These are phyloP conservation scores for Neodidymelliopsis sp. DNA, from an alignment of 2,329 filamentous ascomycete genomes.

Conservation along the genomic window DNA sequence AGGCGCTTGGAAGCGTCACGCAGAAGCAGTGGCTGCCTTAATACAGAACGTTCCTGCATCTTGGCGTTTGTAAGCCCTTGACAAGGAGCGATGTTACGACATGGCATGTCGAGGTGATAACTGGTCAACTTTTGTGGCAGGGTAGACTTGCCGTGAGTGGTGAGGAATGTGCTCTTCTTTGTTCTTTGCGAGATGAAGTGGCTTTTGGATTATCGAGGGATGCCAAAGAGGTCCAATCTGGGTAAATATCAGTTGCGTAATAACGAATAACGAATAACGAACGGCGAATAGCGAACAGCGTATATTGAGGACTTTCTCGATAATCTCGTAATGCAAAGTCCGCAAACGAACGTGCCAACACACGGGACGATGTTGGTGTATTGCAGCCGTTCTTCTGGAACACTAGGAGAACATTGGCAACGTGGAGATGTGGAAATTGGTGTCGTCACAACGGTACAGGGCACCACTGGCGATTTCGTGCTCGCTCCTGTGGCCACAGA, in stretches of 20 bases:
- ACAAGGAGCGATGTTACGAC: not conserved
- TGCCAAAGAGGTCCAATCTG: not conserved
- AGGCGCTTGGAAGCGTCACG: not conserved
- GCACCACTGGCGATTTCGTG: not conserved
- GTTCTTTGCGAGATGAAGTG: not conserved
- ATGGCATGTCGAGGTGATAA: not conserved
- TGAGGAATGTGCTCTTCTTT: not conserved
- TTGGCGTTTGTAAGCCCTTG: not conserved
- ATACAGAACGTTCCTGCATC: constrained; percentile 10
- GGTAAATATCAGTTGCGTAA: not conserved
- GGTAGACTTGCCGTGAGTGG: not conserved
- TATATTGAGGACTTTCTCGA: too few relatives aligned
- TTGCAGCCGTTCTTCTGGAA: constrained; percentile 9
- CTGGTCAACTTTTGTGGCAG: not conserved
- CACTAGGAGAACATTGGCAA: constrained; percentile 7
- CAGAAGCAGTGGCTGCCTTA: constrained; percentile 8
- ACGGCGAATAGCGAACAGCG: not conserved
- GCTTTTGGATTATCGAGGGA: not conserved
- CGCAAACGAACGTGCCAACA: constrained; percentile 1
- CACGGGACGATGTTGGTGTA: constrained; percentile 6
- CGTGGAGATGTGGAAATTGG: constrained; percentile 7
- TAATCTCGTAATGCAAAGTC: constrained; percentile 1
- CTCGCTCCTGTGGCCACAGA: not conserved
- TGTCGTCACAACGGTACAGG: not conserved
- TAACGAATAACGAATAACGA: not conserved